Evolutionary conservation across 225 moss, liverwort and hornwort genomes (phyloP).

Genomic region (Straminergon stramineum): DNA sequence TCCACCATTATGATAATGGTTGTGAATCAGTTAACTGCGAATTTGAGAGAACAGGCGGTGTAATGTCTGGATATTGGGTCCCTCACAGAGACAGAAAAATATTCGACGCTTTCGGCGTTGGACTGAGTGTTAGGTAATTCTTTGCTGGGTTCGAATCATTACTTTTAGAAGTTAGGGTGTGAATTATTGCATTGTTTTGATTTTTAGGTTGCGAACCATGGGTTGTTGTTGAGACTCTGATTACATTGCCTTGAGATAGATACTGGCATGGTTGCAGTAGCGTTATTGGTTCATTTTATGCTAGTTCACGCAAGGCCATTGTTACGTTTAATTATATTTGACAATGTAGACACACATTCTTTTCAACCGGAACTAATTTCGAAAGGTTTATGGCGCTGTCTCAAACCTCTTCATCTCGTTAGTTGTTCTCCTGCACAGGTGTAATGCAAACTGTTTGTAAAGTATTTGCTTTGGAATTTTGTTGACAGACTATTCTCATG

Average conservation of each 20-base stretch:
- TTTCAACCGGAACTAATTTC: neutral
- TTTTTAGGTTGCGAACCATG: neutral
- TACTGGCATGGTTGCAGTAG: too few species aligned
- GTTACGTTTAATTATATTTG: neutral
- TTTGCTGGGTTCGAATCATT: neutral
- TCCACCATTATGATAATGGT: neutral
- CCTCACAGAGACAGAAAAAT: neutral
- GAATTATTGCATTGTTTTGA: too few species aligned
- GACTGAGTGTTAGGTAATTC: too few species aligned
- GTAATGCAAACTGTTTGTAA: neutral
- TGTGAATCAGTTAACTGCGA: neutral
- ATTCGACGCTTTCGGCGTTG: neutral
- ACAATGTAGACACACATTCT: too few species aligned
- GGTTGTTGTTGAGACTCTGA: neutral
- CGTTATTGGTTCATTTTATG: neutral
- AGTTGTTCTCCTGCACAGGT: neutral
- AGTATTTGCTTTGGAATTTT: neutral
- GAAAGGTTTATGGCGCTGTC: neutral
- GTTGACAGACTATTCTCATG: neutral
- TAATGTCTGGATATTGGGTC: neutral
- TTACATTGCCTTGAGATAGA: neutral
- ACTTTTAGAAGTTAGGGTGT: neutral
- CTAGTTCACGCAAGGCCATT: neutral
- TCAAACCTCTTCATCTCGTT: neutral
- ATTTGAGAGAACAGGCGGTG: neutral